Evolutionary conservation across 805 yeast genomes (phyloP).

Genomic region (Metschnikowia kofuensis): DNA sequence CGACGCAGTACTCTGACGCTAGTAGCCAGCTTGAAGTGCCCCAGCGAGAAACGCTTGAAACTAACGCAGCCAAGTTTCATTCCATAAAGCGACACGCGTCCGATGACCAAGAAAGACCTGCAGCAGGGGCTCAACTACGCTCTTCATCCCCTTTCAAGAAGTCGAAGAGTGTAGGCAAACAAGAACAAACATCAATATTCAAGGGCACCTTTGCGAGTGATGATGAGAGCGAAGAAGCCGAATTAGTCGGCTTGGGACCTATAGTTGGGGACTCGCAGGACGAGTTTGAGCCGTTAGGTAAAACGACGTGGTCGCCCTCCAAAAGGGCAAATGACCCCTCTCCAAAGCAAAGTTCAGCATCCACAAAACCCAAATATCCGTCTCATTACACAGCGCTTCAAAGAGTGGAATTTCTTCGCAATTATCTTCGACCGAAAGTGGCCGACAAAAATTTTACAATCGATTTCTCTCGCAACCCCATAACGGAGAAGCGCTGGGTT

Average conservation of each 20-base stretch:
- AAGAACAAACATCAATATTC: neutral
- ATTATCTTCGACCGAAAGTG: conserved; percentile 24
- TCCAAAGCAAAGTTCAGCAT: neutral
- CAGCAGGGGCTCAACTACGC: neutral
- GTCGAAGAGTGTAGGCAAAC: neutral
- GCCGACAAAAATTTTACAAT: conserved; percentile 21
- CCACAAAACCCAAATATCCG: conserved; percentile 7
- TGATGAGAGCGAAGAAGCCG: conserved; percentile 6
- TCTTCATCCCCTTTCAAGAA: conserved; percentile 3
- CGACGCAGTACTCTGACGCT: conserved; percentile 21
- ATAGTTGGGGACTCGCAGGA: conserved; percentile 19
- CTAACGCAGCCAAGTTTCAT: too few relatives aligned
- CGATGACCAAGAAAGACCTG: neutral
- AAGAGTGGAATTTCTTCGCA: conserved; percentile 27
- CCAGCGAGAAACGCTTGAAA: neutral
- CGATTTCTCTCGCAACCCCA: conserved; percentile 31
- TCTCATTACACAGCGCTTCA: conserved; percentile 31
- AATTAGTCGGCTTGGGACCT: neutral
- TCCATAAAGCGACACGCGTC: neutral
- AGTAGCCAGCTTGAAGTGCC: conserved; percentile 10
- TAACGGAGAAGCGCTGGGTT: conserved; percentile 36
- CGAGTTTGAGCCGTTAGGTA: conserved; percentile 17
- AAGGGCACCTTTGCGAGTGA: conserved; percentile 8
- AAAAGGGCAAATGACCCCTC: neutral
- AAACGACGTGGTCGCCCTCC: neutral